These are phyloP conservation scores for Grammothele lineata DNA, from an alignment of 768 basidiomycete species.

Conservation along the genomic window DNA sequence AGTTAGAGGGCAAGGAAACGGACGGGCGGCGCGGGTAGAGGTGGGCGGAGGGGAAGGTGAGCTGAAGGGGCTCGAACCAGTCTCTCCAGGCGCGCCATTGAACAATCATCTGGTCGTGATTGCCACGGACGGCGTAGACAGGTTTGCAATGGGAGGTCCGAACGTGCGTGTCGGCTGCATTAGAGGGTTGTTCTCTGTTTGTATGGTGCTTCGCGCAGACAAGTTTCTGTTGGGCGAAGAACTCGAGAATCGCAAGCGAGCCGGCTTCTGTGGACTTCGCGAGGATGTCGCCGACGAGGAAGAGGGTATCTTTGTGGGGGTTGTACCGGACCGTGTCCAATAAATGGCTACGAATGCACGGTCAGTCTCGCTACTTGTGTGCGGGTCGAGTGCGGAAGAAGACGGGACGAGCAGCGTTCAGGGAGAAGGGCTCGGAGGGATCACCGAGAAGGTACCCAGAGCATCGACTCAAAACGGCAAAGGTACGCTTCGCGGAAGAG, in stretches of 20 bases:
- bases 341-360: constrained; percentile 62
- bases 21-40: neutral
- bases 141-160: constrained; percentile 8
- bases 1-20: constrained; percentile 1
- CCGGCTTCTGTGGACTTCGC: constrained; percentile 60
- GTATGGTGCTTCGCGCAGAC: constrained; percentile 1
- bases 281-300: constrained; percentile 83
- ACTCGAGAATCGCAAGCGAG: constrained; percentile 61
- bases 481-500: neutral
- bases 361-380: too few species aligned
- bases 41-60: constrained; percentile 13
- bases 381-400: too few species aligned
- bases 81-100: constrained; percentile 88
- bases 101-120: constrained; percentile 88
- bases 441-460: neutral
- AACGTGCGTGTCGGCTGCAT: neutral
- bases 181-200: neutral
- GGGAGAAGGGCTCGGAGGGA: too few species aligned
- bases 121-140: constrained; percentile 83
- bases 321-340: constrained; percentile 59
- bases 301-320: constrained; percentile 56
- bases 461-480: neutral
- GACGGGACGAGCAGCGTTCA: too few species aligned
- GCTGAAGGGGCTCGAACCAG: constrained; percentile 50
- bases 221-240: constrained; percentile 50